Conservation (phyloP, 2,329 filamentous ascomycete genomes). For the Triangularia setosa region DNA sequence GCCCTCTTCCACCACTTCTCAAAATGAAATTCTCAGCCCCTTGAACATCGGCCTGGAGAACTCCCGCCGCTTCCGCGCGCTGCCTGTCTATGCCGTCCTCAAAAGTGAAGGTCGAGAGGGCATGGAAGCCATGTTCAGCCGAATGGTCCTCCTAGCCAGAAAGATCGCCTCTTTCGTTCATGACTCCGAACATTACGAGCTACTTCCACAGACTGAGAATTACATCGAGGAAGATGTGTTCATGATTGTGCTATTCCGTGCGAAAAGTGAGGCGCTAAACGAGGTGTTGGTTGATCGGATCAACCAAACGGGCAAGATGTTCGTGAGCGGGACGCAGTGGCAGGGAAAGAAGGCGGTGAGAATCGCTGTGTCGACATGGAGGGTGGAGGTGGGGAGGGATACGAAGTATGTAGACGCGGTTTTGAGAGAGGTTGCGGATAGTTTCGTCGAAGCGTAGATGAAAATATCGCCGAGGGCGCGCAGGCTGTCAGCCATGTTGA, state of each 20-base stretch:
- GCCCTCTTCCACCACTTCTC: conserved; percentile 30
- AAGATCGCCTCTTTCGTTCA: conserved; percentile 61
- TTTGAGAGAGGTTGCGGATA: conserved; percentile 21
- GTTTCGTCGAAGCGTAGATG: neutral
- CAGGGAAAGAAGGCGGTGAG: conserved; percentile 67
- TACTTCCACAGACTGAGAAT: conserved; percentile 50
- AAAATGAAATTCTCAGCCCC: conserved; percentile 63
- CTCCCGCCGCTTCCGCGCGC: conserved; percentile 81
- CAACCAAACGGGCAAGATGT: conserved; percentile 70
- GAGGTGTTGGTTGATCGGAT: conserved; percentile 63
- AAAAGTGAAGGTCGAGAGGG: conserved; percentile 69
- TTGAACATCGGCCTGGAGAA: conserved; percentile 88
- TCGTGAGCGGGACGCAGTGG: conserved; percentile 80
- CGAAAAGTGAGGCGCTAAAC: conserved; percentile 63
- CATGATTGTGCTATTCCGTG: conserved; percentile 72
- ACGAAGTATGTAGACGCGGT: conserved; percentile 61
- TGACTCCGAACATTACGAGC: conserved; percentile 58
- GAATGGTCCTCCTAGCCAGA: conserved; percentile 69
- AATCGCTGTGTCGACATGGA: conserved; percentile 86
- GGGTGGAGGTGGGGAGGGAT: conserved; percentile 66
- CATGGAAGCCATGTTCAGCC: conserved; percentile 63
- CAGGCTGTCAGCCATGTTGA: neutral
- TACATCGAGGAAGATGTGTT: conserved; percentile 53
- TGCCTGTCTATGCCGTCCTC: conserved; percentile 83
- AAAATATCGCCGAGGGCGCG: neutral